Evolutionary conservation across 768 basidiomycete species (phyloP).

Genomic region (Kwoniella dejecticola): DNA sequence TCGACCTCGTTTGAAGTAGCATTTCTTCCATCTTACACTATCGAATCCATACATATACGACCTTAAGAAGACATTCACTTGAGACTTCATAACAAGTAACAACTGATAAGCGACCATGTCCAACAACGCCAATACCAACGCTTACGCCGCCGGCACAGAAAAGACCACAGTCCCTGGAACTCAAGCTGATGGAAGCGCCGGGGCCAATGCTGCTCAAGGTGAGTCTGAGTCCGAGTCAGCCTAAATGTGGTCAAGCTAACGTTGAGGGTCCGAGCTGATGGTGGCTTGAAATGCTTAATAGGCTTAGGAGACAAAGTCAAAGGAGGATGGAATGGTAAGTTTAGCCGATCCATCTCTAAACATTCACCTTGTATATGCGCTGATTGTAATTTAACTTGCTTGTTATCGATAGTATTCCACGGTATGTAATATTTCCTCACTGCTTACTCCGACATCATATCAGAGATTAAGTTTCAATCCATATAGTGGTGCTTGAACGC

Average conservation of each 20-base stretch:
- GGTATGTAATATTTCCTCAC: conserved; percentile 17
- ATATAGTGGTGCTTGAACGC: no score
- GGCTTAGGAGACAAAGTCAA: conserved; percentile 39
- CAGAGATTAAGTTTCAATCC: no score
- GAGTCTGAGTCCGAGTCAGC: background rate
- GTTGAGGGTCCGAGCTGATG: background rate
- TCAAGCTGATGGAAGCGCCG: conserved; percentile 16
- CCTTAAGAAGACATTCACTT: no score
- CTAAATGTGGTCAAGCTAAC: background rate
- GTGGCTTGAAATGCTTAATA: conserved; percentile 5
- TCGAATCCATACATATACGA: no score
- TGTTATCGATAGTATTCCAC: conserved; percentile 30
- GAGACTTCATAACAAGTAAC: background rate
- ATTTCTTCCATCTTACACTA: no score
- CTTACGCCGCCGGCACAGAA: conserved; percentile 12
- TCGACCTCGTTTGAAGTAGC: no score
- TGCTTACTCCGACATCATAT: background rate
- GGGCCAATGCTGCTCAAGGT: conserved; percentile 16
- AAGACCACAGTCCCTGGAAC: conserved; percentile 2
- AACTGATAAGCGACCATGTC: background rate
- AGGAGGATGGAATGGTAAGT: conserved; percentile 36
- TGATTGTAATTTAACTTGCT: background rate
- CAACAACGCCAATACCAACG: conserved; percentile 11
- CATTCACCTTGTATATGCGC: background rate
- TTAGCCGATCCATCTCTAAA: no score